phyloP scores from a whole-genome alignment of 495 filamentous ascomycete genomes.

The Annulohypoxylon maeteangense region DNA sequence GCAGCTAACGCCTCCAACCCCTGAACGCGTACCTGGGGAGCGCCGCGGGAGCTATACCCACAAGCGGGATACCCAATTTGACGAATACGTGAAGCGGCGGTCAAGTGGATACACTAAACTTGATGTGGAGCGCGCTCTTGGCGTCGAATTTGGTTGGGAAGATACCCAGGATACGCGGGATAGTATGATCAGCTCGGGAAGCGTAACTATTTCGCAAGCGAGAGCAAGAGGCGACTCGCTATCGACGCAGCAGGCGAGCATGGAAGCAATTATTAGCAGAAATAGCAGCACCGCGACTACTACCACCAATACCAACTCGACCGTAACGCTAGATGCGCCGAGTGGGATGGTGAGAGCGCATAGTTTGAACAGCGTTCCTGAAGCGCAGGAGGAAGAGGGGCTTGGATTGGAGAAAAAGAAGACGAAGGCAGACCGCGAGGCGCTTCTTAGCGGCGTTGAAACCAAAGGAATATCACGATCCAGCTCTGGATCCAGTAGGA shows the following conservation, averaged over 20 bases:
- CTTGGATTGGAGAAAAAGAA: constrained; percentile 6
- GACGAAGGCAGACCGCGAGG: constrained; percentile 12
- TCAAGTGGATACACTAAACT: constrained; percentile 38
- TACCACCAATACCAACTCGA: constrained; percentile 7
- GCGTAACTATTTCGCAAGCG: constrained; percentile 26
- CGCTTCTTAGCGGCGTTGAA: constrained; percentile 10
- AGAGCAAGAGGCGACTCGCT: constrained; percentile 38
- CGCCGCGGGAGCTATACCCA: constrained; percentile 47
- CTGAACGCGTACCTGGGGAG: background rate
- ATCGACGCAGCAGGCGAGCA: constrained; percentile 36
- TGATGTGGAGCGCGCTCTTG: constrained; percentile 51
- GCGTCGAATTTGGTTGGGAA: constrained; percentile 55
- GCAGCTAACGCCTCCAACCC: constrained; percentile 2
- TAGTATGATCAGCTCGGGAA: constrained; percentile 32
- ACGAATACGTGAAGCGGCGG: constrained; percentile 43
- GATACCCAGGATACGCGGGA: constrained; percentile 24
- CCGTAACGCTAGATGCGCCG: constrained; percentile 26
- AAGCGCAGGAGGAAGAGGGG: constrained; percentile 42
- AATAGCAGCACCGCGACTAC: constrained; percentile 12
- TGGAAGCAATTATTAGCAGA: constrained; percentile 37
- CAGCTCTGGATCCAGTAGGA: constrained; percentile 31
- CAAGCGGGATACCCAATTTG: constrained; percentile 50
- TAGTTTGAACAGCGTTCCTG: constrained; percentile 45
- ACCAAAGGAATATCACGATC: constrained; percentile 21
- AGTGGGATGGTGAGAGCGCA: constrained; percentile 31